Percentiles rank a stretch among this genome's conserved stretches.
Evolutionary conservation across 1,139 yeast species (phyloP).

Genomic region (Sugiyamaella xylanicola): DNA sequence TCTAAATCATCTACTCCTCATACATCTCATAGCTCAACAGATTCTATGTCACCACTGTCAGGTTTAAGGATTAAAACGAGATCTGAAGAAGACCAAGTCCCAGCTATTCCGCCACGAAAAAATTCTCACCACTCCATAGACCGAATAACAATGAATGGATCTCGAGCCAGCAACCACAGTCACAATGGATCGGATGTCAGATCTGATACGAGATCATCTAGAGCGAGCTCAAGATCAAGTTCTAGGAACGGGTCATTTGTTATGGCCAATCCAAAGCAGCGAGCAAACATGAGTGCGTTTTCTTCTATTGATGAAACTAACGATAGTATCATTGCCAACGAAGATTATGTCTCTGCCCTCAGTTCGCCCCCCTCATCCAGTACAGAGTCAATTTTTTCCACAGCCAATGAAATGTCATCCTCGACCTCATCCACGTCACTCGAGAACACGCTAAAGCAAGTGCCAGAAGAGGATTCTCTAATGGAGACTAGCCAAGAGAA

Average conservation of each 20-base stretch:
- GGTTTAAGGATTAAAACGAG: not conserved
- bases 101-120: constrained; percentile 16
- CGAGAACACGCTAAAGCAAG: constrained; percentile 10
- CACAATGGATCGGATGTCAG: constrained; percentile 6
- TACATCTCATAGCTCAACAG: constrained; percentile 13
- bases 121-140: constrained; percentile 14
- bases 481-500: not conserved
- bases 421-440: constrained; percentile 8
- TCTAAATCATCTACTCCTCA: constrained; percentile 14
- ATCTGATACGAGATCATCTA: constrained; percentile 3
- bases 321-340: not conserved
- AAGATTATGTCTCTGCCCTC: constrained; percentile 3
- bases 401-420: constrained; percentile 17
- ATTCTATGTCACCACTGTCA: constrained; percentile 13
- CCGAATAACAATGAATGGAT: not conserved
- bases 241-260: constrained; percentile 8
- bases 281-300: constrained; percentile 1
- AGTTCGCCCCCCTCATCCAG: constrained; percentile 15
- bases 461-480: constrained; percentile 10
- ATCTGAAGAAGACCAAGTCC: not conserved
- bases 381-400: constrained; percentile 17
- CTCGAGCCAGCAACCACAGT: constrained; percentile 12
- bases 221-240: constrained; percentile 14
- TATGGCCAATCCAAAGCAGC: not conserved
- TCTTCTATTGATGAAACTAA: constrained; percentile 11